phyloP scores from a whole-genome alignment of 208 protist genomes.

The Kentomonas sorsogonicus region DNA sequence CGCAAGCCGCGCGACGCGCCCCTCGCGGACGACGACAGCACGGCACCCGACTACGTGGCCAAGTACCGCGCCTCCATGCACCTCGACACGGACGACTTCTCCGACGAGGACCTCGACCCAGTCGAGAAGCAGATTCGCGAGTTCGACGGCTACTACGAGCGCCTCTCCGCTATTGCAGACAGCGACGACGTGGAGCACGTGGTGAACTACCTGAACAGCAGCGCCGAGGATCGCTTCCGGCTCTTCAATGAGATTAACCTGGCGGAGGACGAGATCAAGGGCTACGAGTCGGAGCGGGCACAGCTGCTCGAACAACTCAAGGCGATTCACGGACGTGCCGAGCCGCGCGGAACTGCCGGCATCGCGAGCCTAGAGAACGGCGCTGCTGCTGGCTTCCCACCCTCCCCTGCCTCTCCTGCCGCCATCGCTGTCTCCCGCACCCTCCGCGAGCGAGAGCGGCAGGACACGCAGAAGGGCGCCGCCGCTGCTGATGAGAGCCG shows the following conservation, averaged over 20 bases:
- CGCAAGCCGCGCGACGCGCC: not conserved
- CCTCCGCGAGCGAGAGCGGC: slow-evolving; percentile 9
- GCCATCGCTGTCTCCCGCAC: slow-evolving; percentile 4
- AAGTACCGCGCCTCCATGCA: slow-evolving; percentile 3
- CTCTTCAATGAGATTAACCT: slow-evolving; percentile 45
- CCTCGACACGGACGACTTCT: too few relatives aligned
- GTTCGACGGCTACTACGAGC: slow-evolving; percentile 43
- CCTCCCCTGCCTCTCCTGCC: too few relatives aligned
- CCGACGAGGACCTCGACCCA: too few relatives aligned
- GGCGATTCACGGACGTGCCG: slow-evolving; percentile 4
- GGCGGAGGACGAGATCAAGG: slow-evolving; percentile 33
- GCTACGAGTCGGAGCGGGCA: slow-evolving; percentile 23
- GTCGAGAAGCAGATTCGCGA: too few relatives aligned
- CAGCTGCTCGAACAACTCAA: slow-evolving; percentile 15
- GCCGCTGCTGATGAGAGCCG: slow-evolving; percentile 7
- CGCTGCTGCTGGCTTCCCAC: not conserved
- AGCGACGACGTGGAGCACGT: slow-evolving; percentile 42
- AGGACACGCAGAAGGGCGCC: slow-evolving; percentile 7
- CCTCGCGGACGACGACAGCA: not conserved
- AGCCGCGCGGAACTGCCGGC: not conserved
- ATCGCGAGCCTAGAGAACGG: not conserved
- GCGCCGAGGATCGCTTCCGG: slow-evolving; percentile 43
- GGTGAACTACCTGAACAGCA: slow-evolving; percentile 40
- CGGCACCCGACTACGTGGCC: not conserved
- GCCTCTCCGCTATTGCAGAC: slow-evolving; percentile 42